Percentiles rank a stretch among this genome's conserved stretches.
These are phyloP conservation scores for Passalora sequoiae DNA, from an alignment of 2,329 filamentous ascomycete species.

Conservation along the genomic window DNA sequence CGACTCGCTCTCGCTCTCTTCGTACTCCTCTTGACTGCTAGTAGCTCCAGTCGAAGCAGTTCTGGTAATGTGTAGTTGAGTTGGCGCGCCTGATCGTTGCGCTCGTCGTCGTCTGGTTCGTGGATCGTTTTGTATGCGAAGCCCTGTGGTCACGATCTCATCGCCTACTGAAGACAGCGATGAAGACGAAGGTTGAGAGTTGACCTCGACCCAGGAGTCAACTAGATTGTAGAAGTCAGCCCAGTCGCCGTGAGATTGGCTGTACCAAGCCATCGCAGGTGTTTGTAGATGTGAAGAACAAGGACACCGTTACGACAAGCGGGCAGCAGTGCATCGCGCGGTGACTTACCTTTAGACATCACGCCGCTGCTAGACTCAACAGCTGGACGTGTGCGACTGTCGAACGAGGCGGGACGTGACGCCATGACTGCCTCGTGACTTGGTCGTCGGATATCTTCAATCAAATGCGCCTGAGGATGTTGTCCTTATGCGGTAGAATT, in stretches of 20 bases:
- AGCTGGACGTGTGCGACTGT: slow-evolving; percentile 27
- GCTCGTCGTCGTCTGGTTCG: slow-evolving; percentile 54
- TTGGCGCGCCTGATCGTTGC: slow-evolving; percentile 39
- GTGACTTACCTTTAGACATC: slow-evolving; percentile 4
- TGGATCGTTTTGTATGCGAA: slow-evolving; percentile 65
- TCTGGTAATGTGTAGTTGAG: slow-evolving; percentile 39
- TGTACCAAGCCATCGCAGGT: slow-evolving; percentile 24
- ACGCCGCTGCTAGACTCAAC: slow-evolving; percentile 23
- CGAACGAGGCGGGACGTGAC: slow-evolving; percentile 29
- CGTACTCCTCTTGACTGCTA: slow-evolving; percentile 91
- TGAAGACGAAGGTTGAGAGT: slow-evolving; percentile 87
- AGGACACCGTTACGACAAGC: background rate
- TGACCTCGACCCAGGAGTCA: slow-evolving; percentile 97
- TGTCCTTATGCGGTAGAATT: slow-evolving; percentile 1
- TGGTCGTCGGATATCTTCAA: slow-evolving; percentile 19
- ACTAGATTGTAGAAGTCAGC: slow-evolving; percentile 29
- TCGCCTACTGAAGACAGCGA: slow-evolving; percentile 79
- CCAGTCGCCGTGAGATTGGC: slow-evolving; percentile 17
- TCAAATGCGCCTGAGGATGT: slow-evolving; percentile 14
- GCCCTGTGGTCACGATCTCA: slow-evolving; percentile 84
- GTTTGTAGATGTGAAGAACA: slow-evolving; percentile 2
- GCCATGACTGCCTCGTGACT: slow-evolving; percentile 27
- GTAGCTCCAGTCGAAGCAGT: slow-evolving; percentile 43
- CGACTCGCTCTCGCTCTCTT: slow-evolving; percentile 87
- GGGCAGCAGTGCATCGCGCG: background rate